phyloP scores from a whole-genome alignment of 2,329 filamentous ascomycete species.

The Arthrinium phaeospermum region DNA sequence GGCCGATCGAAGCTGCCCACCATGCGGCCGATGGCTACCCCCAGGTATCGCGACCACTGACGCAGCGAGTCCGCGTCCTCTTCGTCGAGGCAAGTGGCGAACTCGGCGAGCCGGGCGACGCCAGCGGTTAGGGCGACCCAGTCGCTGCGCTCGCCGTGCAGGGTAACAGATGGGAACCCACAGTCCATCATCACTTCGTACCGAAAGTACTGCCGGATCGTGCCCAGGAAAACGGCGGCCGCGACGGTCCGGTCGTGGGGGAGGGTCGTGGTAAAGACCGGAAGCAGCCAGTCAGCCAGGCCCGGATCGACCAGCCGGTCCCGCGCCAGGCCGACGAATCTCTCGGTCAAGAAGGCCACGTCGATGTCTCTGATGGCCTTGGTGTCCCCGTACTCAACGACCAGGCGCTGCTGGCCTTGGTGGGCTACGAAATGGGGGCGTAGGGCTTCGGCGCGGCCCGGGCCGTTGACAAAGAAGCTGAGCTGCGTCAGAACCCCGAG shows the following conservation, averaged over 20 bases:
- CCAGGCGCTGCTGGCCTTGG: constrained; percentile 40
- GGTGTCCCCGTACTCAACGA: background rate
- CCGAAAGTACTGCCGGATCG: constrained; percentile 54
- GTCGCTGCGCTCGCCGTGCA: constrained; percentile 53
- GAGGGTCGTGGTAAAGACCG: constrained; percentile 56
- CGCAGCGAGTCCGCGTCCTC: background rate
- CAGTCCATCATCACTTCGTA: constrained; percentile 43
- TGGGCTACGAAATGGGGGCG: constrained; percentile 49
- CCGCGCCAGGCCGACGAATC: constrained; percentile 31
- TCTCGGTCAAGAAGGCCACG: background rate
- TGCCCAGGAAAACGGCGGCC: constrained; percentile 56
- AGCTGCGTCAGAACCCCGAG: constrained; percentile 55
- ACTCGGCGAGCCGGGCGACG: constrained; percentile 43
- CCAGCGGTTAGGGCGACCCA: constrained; percentile 43
- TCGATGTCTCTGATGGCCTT: background rate
- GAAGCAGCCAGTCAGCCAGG: constrained; percentile 55
- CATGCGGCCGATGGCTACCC: background rate
- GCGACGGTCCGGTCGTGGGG: constrained; percentile 48
- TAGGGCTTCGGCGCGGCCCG: constrained; percentile 47
- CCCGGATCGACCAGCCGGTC: constrained; percentile 45
- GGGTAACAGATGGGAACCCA: constrained; percentile 57
- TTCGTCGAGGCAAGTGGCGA: constrained; percentile 35
- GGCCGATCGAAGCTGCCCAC: background rate
- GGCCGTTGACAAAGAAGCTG: constrained; percentile 50
- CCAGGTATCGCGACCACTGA: background rate